Evolutionary conservation across 176 grass and related monocot genomes (phyloP).

Genomic region (Oryza officinalis): DNA sequence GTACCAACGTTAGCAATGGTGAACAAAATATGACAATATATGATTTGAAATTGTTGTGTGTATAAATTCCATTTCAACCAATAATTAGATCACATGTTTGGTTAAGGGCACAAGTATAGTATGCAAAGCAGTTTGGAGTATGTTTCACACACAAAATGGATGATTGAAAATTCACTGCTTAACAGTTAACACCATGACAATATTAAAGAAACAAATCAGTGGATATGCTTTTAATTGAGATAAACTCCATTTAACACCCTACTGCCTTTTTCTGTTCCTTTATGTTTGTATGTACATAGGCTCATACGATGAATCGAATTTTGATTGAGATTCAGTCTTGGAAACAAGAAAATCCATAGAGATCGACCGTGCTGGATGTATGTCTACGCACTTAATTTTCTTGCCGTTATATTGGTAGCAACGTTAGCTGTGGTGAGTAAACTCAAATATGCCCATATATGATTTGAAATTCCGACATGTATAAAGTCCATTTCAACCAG

Average conservation of each 20-base stretch:
- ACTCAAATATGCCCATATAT: not conserved
- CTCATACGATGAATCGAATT: too few relatives aligned
- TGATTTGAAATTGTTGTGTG: not conserved
- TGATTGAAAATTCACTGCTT: not conserved
- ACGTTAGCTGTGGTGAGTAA: not conserved
- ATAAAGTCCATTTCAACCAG: not conserved
- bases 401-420: not conserved
- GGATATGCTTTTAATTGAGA: not conserved
- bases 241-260: not conserved
- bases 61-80: not conserved
- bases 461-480: not conserved
- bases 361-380: not conserved
- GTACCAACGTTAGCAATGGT: not conserved
- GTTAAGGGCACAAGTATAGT: not conserved
- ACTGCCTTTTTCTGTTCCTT: not conserved
- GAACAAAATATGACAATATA: not conserved
- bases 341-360: not conserved
- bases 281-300: conserved; percentile 20
- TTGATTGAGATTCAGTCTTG: not conserved
- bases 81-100: not conserved
- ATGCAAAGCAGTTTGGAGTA: not conserved
- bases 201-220: not conserved
- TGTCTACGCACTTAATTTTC: not conserved
- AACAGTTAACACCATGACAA: not conserved
- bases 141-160: not conserved